Base-by-base conservation (phyloP, 768 basidiomycete genomes). In the Mycena maculata region DNA sequence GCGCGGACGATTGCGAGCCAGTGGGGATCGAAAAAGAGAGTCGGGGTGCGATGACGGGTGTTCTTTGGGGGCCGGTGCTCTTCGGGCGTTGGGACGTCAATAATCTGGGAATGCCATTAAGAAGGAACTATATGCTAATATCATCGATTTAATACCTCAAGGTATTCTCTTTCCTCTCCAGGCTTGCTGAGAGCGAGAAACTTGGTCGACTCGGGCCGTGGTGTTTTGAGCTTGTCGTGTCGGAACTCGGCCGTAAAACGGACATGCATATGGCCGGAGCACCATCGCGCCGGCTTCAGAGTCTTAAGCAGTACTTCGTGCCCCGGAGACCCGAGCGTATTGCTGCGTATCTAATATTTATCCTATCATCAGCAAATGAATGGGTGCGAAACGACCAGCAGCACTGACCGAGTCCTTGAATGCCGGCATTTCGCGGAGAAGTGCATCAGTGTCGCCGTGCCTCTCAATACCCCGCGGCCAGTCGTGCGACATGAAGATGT, bases 101-200 rank as follows among this genome's bases (percentile, higher is more conserved):
- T 76, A 11, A 95, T 85, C 94, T 95, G 70, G 7, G n/a, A 18
- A 9, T 1, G n/a, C 5, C 16, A 15, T 27, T 28, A 10, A 3
- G 11, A 20, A 22, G 18, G 20, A 22, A 1, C 3, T 23, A 22
- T 10, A 28, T 18, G 52, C 12, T 2, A 16, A 13, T 47, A 30
- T 5, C 8, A 11, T 13, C 12, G 11, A n/a, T 7, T 12, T 38
- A 9, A 7, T 68, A 93, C 94, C 85, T 97, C 94, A 20, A 98
- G 83, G 76, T 93, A 97, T 49, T 90, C 85, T 57, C 92, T 87
- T 9, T 81, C 83, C 0, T 88, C 88, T 4, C 94, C 84, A 68
- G 95, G 97, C 77, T 98, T 98, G 78, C 96, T 95, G 4, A 99
- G 81, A 6, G 96, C 96, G 18, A 99, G 79, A 78, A 99, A 98